Base-by-base conservation (phyloP, 2,329 filamentous ascomycete genomes). In the Nemania sp. region DNA sequence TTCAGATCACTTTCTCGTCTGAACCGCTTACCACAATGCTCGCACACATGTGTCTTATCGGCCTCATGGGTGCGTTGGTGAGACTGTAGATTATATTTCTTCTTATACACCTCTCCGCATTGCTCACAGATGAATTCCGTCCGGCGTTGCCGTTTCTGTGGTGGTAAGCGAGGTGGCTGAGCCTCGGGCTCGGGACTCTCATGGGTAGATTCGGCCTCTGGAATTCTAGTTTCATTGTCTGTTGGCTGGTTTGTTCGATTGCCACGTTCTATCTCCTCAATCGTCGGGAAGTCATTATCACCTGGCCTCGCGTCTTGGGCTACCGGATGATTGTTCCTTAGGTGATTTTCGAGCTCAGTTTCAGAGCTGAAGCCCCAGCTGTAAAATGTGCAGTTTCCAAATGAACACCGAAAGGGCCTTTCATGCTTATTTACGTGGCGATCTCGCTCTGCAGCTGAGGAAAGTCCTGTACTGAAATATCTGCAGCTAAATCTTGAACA, bases 401-500 rank as follows among this genome's bases (percentile, higher is more conserved):
- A 23, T 6, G 34, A 11, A 9, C 45, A 48, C 22, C 19, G 45
- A 9, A 48, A 48, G 9, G 45, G 45, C 30, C 45, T 23, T 8
- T 48, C 24, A 23, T 48, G 45, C 14, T 31, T 30, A 12, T 20
- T 31, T 12, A 48, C 17, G 34, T 48, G 45, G 12, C 22, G 19
- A 2, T 31, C 17, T 12, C 45, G 23, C 3, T 48, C 45, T 31
- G 8, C 24, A 15, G 6, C 11, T 24, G 34, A 40, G 17, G 23
- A 17, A 22, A 48, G 40, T 5, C 45, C 45, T 8, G n/a, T 5
- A 2, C 23, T 20, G 17, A 48, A 48, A 17, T 30, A 48, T 6
- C 40, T 4, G 24, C 45, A 48, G 36, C 45, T 48, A n/a, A 48
- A 48, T 22, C 45, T 40, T 11, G 45, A 34, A 12, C 45, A 48